phyloP scores from a whole-genome alignment of 1,139 yeast species.

The Candida freyschussii region DNA sequence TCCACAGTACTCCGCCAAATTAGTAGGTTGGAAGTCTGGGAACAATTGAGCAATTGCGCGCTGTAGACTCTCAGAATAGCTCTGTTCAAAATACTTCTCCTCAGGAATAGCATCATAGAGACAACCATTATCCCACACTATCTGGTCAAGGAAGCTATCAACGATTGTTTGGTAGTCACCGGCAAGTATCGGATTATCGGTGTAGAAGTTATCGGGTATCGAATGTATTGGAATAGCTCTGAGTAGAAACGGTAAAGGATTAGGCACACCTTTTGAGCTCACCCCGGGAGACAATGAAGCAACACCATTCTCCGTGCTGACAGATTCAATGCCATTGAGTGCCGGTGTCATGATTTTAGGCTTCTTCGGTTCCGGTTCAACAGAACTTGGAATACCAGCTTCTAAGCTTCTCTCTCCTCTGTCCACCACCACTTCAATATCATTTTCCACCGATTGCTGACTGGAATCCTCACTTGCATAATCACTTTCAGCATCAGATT shows the following conservation, averaged over 20 bases:
- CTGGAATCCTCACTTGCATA: conserved; percentile 6
- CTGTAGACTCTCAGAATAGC: conserved; percentile 17
- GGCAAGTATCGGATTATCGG: conserved; percentile 22
- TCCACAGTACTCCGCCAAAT: conserved; percentile 20
- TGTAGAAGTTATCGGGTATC: conserved; percentile 46
- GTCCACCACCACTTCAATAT: neutral
- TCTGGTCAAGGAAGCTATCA: conserved; percentile 27
- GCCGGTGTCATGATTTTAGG: conserved; percentile 11
- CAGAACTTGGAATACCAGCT: conserved; percentile 5
- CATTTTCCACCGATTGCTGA: no score
- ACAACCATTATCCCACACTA: conserved; percentile 39
- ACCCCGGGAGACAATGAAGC: conserved; percentile 12
- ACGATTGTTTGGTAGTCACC: conserved; percentile 19
- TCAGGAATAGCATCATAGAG: conserved; percentile 24
- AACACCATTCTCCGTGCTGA: conserved; percentile 1
- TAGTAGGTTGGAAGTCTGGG: conserved; percentile 23
- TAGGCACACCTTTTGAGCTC: conserved; percentile 27
- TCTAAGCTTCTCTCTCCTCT: conserved; percentile 16
- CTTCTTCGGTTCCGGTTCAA: conserved; percentile 20
- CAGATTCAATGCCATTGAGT: conserved; percentile 2
- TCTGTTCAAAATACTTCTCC: conserved; percentile 3
- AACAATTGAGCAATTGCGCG: conserved; percentile 26
- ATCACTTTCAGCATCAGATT: conserved; percentile 17
- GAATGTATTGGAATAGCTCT: conserved; percentile 57
- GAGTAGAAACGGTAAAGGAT: conserved; percentile 59